Conservation (phyloP, 371 early-diverging fungal genomes). For the Furculomyces boomerangus region DNA sequence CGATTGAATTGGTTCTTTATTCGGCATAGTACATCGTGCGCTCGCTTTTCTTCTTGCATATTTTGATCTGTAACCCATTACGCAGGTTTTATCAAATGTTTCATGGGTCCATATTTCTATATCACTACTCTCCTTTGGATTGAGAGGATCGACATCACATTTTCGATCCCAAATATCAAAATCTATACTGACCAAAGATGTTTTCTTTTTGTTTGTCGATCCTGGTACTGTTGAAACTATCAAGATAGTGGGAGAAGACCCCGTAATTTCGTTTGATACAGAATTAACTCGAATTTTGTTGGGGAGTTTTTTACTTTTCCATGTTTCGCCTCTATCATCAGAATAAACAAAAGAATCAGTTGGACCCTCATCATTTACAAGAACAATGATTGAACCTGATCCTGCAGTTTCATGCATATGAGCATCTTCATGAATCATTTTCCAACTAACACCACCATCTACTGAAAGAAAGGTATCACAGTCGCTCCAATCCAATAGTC, state of each 20-base stretch:
- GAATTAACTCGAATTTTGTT: conserved; percentile 31
- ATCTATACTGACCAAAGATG: conserved; percentile 53
- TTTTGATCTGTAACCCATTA: conserved; percentile 65
- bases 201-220: conserved; percentile 15
- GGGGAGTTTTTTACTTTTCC: conserved; percentile 37
- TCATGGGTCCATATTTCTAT: conserved; percentile 63
- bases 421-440: conserved; percentile 49
- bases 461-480: conserved; percentile 65
- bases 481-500: conserved; percentile 42
- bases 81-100: conserved; percentile 36
- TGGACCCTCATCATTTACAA: conserved; percentile 53
- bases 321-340: conserved; percentile 58
- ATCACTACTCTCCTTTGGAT: conserved; percentile 37
- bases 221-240: conserved; percentile 20
- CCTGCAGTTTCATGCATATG: conserved; percentile 84
- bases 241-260: conserved; percentile 37
- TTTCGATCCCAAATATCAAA: conserved; percentile 32
- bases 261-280: conserved; percentile 42
- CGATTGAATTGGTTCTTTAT: conserved; percentile 33
- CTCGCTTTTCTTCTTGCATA: conserved; percentile 58
- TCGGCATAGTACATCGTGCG: conserved; percentile 63
- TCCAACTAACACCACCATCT: conserved; percentile 82
- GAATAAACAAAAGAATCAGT: conserved; percentile 52
- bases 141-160: conserved; percentile 34
- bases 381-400: conserved; percentile 55